Percentiles rank a stretch among this genome's conserved stretches.
Conservation (phyloP, 352 stramenopile genomes). For the Elongisporangium prolatum region DNA sequence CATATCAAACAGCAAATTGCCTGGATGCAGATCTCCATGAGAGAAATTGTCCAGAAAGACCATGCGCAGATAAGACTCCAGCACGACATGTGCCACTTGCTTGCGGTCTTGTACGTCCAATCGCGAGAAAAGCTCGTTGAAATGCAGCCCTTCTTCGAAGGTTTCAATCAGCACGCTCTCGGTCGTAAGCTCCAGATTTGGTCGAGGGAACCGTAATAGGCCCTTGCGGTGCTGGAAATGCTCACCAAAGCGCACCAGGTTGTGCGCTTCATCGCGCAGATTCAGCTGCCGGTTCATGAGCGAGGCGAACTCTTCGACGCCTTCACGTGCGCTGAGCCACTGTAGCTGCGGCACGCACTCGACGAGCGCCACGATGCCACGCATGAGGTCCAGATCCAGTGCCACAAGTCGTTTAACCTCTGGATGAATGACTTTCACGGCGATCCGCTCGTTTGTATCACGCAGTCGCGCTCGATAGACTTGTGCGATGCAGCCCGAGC, state of each 20-base stretch:
- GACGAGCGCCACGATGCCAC: slow-evolving; percentile 52
- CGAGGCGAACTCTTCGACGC: slow-evolving; percentile 78
- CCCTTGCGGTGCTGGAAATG: slow-evolving; percentile 66
- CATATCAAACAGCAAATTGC: slow-evolving; percentile 84
- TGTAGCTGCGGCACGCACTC: slow-evolving; percentile 58
- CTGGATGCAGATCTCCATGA: slow-evolving; percentile 91
- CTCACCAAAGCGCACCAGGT: slow-evolving; percentile 74
- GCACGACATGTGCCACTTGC: slow-evolving; percentile 66
- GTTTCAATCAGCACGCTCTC: slow-evolving; percentile 90
- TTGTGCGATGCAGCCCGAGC: slow-evolving; percentile 93
- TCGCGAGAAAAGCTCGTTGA: slow-evolving; percentile 54
- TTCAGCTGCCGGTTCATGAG: slow-evolving; percentile 91
- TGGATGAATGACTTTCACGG: slow-evolving; percentile 93
- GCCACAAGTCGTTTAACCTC: slow-evolving; percentile 84
- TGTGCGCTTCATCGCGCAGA: slow-evolving; percentile 86
- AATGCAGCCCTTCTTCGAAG: slow-evolving; percentile 78
- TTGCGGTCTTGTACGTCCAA: slow-evolving; percentile 47
- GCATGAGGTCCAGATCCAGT: slow-evolving; percentile 84
- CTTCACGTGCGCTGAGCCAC: slow-evolving; percentile 73
- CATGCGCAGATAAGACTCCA: slow-evolving; percentile 91
- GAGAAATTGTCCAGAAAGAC: slow-evolving; percentile 96
- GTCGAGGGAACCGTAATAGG: slow-evolving; percentile 63
- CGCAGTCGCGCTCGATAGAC: slow-evolving; percentile 87
- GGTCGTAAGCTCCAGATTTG: slow-evolving; percentile 64
- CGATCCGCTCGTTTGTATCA: slow-evolving; percentile 64